These are phyloP conservation scores for Lumnitzera littorea DNA, from an alignment of 345 rosid genomes.

Conservation along the genomic window DNA sequence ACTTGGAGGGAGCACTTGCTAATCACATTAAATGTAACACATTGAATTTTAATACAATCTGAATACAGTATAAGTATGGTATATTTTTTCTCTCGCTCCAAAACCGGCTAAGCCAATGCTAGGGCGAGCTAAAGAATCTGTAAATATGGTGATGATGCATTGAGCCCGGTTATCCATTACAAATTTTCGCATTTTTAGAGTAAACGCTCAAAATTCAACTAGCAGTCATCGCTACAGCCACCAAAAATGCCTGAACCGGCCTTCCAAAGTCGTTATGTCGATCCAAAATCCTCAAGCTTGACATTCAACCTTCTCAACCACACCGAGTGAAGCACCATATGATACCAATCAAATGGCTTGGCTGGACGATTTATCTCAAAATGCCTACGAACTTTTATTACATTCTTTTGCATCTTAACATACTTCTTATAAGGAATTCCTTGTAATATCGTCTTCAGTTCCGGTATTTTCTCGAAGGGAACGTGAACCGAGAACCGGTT, in stretches of 20 bases:
- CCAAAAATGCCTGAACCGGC: too few relatives aligned
- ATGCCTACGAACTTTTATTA: constrained; percentile 34
- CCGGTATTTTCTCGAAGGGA: constrained; percentile 25
- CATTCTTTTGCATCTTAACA: constrained; percentile 28
- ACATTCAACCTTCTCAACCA: constrained; percentile 59
- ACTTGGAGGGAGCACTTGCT: too few relatives aligned
- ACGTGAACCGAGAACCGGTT: constrained; percentile 32
- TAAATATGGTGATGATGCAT: too few relatives aligned
- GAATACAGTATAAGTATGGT: too few relatives aligned
- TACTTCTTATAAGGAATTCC: constrained; percentile 29
- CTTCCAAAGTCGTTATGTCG: background rate
- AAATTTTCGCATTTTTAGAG: too few relatives aligned
- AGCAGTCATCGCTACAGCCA: background rate
- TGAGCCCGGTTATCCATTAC: too few relatives aligned
- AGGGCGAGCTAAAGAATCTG: too few relatives aligned
- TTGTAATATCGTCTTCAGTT: constrained; percentile 39
- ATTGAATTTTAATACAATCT: too few relatives aligned
- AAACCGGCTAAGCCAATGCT: too few relatives aligned
- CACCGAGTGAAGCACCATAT: constrained; percentile 55
- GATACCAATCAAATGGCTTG: constrained; percentile 38
- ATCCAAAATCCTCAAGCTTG: constrained; percentile 6
- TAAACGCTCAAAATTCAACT: background rate
- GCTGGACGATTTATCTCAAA: constrained; percentile 46
- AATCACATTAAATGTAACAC: too few relatives aligned
- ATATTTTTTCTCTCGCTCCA: too few relatives aligned